Evolutionary conservation across 495 filamentous ascomycete genomes (phyloP), one percentile per base, ranked within the genome.

Genomic region (Penicillium waksmanii): DNA sequence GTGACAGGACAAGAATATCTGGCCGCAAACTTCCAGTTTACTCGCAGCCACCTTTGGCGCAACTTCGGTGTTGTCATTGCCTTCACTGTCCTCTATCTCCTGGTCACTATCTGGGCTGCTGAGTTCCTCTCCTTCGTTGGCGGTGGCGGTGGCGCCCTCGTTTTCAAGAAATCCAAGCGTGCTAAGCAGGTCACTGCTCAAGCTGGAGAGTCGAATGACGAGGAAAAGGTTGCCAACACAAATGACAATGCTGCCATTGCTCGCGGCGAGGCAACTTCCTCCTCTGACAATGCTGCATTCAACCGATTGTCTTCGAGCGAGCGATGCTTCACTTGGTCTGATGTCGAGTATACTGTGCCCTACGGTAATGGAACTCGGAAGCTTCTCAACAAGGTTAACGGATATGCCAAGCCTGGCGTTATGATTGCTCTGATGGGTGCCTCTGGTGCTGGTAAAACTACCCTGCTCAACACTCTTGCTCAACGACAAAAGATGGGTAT

Each of bases 391-490:
- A 77, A 80, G 10, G 82, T 95, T 51, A 84, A 81, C 50, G 91
- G 91, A 2, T 94, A 86, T 67, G 90, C 86, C 18, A 93, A 91
- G 71, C 91, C 92, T 1, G 91, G 92, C 17, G 74, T 88, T 17
- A 85, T 96, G 81, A 87, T 90, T 44, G 91, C 91, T 5, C 72
- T 94, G 21, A 91, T 96, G 82, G 92, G 92, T 48, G 91, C 89
- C 17, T 91, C 87, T 10, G 92, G 92, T 49, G 92, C 92, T 18
- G 92, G 90, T 34, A 93, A 93, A 74, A 91, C 89, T 0, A 93
- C 89, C 0, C 69, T 93, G 1, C 76, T 93, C 3, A 89, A 92
- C 63, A 89, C 86, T 0, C 70, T 96, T 15, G 86, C 90, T 4
- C 91, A 96, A 61, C 85, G 92, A 11, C 85, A 92, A 67, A 86